Evolutionary conservation across 768 basidiomycete genomes (phyloP).

Genomic region (Artomyces pyxidatus): DNA sequence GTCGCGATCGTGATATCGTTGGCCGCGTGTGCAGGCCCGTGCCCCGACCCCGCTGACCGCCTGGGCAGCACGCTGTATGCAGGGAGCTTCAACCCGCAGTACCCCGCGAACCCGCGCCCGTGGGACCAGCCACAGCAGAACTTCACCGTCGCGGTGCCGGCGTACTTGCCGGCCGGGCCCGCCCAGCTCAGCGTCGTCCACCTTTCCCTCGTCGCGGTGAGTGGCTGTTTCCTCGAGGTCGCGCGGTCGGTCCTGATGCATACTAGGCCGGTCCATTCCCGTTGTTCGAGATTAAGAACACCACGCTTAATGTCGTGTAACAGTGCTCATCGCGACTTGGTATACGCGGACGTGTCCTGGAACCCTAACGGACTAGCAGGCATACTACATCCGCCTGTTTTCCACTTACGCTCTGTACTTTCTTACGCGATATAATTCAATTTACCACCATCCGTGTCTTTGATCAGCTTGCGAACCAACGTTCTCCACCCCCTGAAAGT

Average conservation of each 20-base stretch:
- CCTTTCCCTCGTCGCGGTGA: not conserved
- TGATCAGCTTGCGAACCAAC: no score
- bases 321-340: no score
- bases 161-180: not conserved
- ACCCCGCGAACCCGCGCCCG: not conserved
- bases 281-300: slow-evolving; percentile 3
- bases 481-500: no score
- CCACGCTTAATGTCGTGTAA: slow-evolving; percentile 3
- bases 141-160: slow-evolving; percentile 2
- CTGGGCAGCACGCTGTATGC: slow-evolving; percentile 1
- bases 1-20: not conserved
- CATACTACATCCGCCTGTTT: no score
- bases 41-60: not conserved
- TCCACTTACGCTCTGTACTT: no score
- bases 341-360: no score
- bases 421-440: no score
- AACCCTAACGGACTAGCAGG: no score
- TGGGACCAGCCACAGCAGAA: not conserved
- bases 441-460: no score
- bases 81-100: slow-evolving; percentile 1
- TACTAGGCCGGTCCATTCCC: slow-evolving; percentile 4
- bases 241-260: no score
- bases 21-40: not conserved
- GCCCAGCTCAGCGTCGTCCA: not conserved
- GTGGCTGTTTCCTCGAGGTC: not conserved